These are phyloP conservation scores for Sicyos baderoa DNA, from an alignment of 306 rosid genomes.

Conservation along the genomic window DNA sequence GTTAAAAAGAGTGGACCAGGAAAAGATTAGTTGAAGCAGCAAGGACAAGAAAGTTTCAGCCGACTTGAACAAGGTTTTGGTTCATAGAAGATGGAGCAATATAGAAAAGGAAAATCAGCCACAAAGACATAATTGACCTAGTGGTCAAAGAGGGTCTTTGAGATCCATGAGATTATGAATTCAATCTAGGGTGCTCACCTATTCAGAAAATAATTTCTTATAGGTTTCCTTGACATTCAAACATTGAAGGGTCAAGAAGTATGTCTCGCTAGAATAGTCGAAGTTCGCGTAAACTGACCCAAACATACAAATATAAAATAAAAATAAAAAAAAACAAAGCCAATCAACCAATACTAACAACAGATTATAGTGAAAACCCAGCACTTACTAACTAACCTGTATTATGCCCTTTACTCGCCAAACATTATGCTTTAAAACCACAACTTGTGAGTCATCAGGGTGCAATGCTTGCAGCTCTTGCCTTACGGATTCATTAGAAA, in stretches of 20 bases:
- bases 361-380: not conserved
- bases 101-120: not conserved
- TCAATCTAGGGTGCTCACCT: too few relatives aligned
- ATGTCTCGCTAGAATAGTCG: too few relatives aligned
- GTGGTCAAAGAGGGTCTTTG: too few relatives aligned
- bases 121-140: not conserved
- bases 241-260: too few relatives aligned
- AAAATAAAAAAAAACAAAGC: not conserved
- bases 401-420: constrained; percentile 88
- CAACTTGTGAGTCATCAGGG: constrained; percentile 73
- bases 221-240: too few relatives aligned
- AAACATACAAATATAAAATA: too few relatives aligned
- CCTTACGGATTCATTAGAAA: constrained; percentile 58
- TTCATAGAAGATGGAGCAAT: not conserved
- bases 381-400: constrained; percentile 42
- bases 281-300: too few relatives aligned
- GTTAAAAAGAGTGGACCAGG: not conserved
- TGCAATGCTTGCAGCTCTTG: constrained; percentile 80
- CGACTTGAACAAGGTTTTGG: not conserved
- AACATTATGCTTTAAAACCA: constrained; percentile 80
- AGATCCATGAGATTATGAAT: too few relatives aligned
- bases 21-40: not conserved
- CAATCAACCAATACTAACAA: not conserved
- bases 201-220: too few relatives aligned
- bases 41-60: not conserved